Evolutionary conservation across 331 rosid species (phyloP).

Genomic region (Pyrus hybrid): DNA sequence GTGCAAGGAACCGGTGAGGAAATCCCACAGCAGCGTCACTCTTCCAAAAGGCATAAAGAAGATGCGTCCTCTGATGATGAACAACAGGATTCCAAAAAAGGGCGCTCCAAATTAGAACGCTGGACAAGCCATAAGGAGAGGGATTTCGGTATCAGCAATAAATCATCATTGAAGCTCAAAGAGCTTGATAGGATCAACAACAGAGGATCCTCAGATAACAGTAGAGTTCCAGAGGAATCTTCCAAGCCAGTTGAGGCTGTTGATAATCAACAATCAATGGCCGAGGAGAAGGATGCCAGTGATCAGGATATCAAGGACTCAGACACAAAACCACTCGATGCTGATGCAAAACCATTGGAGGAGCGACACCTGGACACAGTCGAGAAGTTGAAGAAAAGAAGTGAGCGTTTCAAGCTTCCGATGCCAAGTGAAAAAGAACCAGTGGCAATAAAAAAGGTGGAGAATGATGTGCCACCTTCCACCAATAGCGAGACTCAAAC

Average conservation of each 20-base stretch:
- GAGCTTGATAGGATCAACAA: constrained; percentile 46
- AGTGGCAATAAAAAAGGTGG: constrained; percentile 49
- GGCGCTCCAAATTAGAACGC: constrained; percentile 94
- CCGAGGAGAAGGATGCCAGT: constrained; percentile 56
- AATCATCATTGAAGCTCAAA: constrained; percentile 57
- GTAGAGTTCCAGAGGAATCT: constrained; percentile 48
- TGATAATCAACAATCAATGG: constrained; percentile 34
- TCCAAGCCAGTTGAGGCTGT: constrained; percentile 34
- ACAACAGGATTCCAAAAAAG: constrained; percentile 62
- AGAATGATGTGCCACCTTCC: constrained; percentile 63
- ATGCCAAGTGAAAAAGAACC: constrained; percentile 94
- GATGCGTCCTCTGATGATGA: constrained; percentile 70
- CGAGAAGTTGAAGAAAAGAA: constrained; percentile 95
- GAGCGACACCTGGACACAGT: constrained; percentile 85
- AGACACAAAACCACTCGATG: not conserved
- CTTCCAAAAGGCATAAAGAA: constrained; percentile 51
- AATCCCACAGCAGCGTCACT: constrained; percentile 32
- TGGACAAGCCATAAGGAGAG: constrained; percentile 95
- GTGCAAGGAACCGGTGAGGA: constrained; percentile 46
- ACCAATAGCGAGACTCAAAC: constrained; percentile 34
- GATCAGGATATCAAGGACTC: constrained; percentile 54
- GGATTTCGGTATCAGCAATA: constrained; percentile 51
- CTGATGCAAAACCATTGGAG: constrained; percentile 26
- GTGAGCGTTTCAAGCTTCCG: constrained; percentile 97
- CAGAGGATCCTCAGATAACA: constrained; percentile 46